phyloP scores from a whole-genome alignment of 805 yeast species.

The Candida michaelii region DNA sequence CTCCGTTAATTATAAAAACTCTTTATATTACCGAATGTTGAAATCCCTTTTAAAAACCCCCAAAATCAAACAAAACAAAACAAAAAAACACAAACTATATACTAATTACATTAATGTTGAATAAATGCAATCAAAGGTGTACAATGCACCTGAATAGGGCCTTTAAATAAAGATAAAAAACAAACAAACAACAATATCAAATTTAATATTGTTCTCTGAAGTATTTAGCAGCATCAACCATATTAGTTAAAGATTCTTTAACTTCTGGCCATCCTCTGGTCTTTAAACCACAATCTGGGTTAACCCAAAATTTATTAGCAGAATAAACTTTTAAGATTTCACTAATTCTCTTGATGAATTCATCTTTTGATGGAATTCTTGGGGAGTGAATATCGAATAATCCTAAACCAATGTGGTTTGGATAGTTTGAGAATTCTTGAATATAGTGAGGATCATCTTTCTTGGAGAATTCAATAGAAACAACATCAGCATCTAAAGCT shows the following conservation, averaged over 20 bases:
- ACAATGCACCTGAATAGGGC: constrained; percentile 17
- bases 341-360: constrained; percentile 89
- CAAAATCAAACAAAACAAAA: constrained; percentile 16
- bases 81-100: constrained; percentile 13
- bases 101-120: constrained; percentile 49
- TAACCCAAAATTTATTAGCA: constrained; percentile 98
- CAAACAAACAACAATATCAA: not conserved
- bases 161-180: constrained; percentile 12
- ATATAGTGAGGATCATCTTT: constrained; percentile 99
- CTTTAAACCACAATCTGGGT: constrained; percentile 99
- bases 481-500: constrained; percentile 99
- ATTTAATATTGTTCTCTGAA: constrained; percentile 53
- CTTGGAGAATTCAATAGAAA: constrained; percentile 98
- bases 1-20: too few species aligned
- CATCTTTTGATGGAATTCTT: constrained; percentile 97
- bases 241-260: constrained; percentile 90
- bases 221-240: constrained; percentile 98
- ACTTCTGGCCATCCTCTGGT: constrained; percentile 99
- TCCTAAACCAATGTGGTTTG: constrained; percentile 99
- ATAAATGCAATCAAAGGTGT: constrained; percentile 39
- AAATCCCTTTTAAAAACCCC: constrained; percentile 47
- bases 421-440: constrained; percentile 96
- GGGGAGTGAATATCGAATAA: constrained; percentile 99
- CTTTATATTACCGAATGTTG: constrained; percentile 43
- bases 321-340: constrained; percentile 97